A percentile compares a stretch with the other conserved stretches of the same genome.
Evolutionary conservation across 176 grass and related monocot genomes (phyloP).

Genomic region (Zea mays): Zm-B73-REFERENCE-NAM-5.0 NC_050097.1:186508501-186509000

Average conservation of each 20-base stretch:
- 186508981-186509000: not conserved
- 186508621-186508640: too few relatives aligned
- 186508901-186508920: not conserved
- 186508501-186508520: too few relatives aligned
- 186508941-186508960: not conserved
- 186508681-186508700: too few relatives aligned
- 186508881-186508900: not conserved
- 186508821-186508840: slow-evolving; percentile 3
- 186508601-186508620: too few relatives aligned
- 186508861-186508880: not conserved
- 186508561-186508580: too few relatives aligned
- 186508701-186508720: too few relatives aligned
- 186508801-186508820: slow-evolving; percentile 17
- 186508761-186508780: slow-evolving; percentile 6
- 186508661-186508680: too few relatives aligned
- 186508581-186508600: too few relatives aligned
- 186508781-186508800: slow-evolving; percentile 24
- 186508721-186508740: too few relatives aligned
- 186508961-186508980: not conserved
- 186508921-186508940: not conserved
- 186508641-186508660: too few relatives aligned
- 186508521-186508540: too few relatives aligned
- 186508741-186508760: slow-evolving; percentile 22
- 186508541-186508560: too few relatives aligned
- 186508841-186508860: not conserved